These are phyloP conservation scores for Rhodotorula diobovata DNA, from an alignment of 768 basidiomycete genomes.

Conservation along the genomic window DNA sequence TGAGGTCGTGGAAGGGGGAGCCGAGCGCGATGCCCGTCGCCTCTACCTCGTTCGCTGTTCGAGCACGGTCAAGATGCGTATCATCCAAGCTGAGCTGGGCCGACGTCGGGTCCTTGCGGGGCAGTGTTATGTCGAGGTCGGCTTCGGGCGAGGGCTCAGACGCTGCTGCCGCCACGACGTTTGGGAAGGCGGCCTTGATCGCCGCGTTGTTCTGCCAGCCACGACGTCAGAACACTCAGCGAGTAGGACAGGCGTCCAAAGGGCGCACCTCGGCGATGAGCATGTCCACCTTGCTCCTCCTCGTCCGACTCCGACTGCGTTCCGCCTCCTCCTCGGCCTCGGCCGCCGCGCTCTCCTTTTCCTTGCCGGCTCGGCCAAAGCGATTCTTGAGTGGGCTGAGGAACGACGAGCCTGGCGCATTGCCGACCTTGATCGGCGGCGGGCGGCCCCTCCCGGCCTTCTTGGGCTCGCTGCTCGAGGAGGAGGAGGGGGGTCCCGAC, in stretches of 20 bases:
- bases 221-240: too few relatives aligned
- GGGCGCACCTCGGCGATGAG: neutral
- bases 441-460: neutral
- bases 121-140: neutral
- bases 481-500: too few relatives aligned
- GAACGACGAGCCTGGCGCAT: neutral
- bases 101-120: neutral
- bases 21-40: neutral
- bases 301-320: neutral
- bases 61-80: neutral
- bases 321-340: neutral
- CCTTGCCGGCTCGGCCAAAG: neutral
- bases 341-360: neutral
- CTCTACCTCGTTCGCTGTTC: neutral
- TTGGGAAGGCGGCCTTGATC: neutral
- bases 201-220: neutral
- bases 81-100: neutral
- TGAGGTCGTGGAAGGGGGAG: neutral
- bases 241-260: too few relatives aligned
- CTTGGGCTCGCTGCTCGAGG: neutral
- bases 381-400: neutral
- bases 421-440: conserved; percentile 1
- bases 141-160: neutral
- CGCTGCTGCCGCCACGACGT: neutral
- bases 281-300: neutral